These are phyloP conservation scores for Auriscalpium microsporum DNA, from an alignment of 768 basidiomycete species.

Conservation along the genomic window DNA sequence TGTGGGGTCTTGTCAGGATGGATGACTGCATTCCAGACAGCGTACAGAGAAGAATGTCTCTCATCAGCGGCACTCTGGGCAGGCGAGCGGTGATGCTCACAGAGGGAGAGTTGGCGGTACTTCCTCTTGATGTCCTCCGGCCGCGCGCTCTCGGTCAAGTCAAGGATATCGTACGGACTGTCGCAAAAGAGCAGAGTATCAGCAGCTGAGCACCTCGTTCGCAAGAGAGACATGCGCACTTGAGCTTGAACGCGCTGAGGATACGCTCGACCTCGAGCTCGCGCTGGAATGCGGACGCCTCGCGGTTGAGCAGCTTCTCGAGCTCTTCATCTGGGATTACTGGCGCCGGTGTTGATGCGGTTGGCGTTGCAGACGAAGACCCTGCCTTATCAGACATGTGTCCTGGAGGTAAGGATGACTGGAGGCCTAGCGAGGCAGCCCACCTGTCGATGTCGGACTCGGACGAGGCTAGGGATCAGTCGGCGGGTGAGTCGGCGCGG, in stretches of 20 bases:
- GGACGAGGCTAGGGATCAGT: no score
- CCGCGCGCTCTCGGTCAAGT: constrained; percentile 62
- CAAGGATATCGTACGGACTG: constrained; percentile 92
- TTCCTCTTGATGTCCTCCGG: constrained; percentile 84
- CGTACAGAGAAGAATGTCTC: constrained; percentile 26
- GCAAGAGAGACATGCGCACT: constrained; percentile 42
- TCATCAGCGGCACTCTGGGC: constrained; percentile 9
- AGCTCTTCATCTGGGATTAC: constrained; percentile 45
- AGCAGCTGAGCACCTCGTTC: no score
- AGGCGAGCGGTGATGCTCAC: constrained; percentile 35
- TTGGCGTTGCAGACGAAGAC: no score
- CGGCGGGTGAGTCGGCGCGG: no score
- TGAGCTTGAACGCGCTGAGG: constrained; percentile 90
- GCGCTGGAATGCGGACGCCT: constrained; percentile 79
- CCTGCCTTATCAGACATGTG: no score
- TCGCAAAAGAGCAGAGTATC: background rate
- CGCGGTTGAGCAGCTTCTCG: constrained; percentile 72
- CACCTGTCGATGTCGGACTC: no score
- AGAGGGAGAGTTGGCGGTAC: constrained; percentile 77
- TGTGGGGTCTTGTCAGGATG: constrained; percentile 98
- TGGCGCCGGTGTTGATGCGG: background rate
- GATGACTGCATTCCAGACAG: constrained; percentile 60
- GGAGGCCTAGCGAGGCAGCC: no score
- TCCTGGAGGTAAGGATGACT: no score
- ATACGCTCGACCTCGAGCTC: constrained; percentile 90